Evolutionary conservation across 176 grass and related monocot genomes (phyloP).

Genomic region (Lolium multiflorum): DNA sequence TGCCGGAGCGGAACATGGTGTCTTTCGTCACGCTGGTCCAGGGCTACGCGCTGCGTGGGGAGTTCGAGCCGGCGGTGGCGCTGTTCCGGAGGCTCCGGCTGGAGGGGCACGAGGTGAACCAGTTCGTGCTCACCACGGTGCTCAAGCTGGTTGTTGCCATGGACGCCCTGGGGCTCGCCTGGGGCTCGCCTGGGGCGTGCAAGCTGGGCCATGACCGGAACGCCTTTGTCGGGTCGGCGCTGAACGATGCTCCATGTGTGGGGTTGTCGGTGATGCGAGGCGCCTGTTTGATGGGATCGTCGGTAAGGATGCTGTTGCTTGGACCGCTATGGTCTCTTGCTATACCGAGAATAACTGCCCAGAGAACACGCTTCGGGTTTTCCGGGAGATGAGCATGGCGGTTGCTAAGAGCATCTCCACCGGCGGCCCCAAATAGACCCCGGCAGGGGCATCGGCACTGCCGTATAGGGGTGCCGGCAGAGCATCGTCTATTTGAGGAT

Average conservation of each 20-base stretch:
- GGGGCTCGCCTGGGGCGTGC: conserved; percentile 28
- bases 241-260: conserved; percentile 46
- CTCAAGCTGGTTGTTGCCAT: conserved; percentile 47
- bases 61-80: background rate
- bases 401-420: no score
- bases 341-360: conserved; percentile 44
- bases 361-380: conserved; percentile 29
- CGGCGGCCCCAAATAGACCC: no score
- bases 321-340: conserved; percentile 53
- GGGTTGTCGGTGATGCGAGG: conserved; percentile 37
- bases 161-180: conserved; percentile 19
- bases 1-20: conserved; percentile 42
- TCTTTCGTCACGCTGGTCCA: conserved; percentile 50
- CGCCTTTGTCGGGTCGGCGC: conserved; percentile 33
- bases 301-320: conserved; percentile 43
- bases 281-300: conserved; percentile 24
- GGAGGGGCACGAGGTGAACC: conserved; percentile 58
- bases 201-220: conserved; percentile 45
- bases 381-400: conserved; percentile 37
- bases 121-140: conserved; percentile 44
- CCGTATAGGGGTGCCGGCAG: no score
- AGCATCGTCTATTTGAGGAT: no score
- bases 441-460: no score
- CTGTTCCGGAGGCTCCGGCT: conserved; percentile 28
- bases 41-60: background rate